phyloP scores from a whole-genome alignment of 306 rosid species.

The Comarum palustre region DNA sequence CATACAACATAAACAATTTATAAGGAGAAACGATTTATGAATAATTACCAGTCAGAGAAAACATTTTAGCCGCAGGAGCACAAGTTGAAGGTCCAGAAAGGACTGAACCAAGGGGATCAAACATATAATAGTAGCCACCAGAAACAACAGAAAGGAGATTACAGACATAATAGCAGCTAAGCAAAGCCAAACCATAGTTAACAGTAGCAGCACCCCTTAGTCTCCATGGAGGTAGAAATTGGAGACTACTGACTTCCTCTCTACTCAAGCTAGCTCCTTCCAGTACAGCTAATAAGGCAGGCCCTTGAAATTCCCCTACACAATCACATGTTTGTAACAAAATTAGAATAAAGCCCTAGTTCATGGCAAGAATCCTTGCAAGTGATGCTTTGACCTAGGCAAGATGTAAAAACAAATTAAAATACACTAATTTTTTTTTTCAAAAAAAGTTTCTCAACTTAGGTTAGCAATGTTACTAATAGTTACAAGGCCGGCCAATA shows the following conservation, averaged over 20 bases:
- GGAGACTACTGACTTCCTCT: constrained; percentile 87
- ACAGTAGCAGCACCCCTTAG: constrained; percentile 77
- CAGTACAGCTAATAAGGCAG: constrained; percentile 76
- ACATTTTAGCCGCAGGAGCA: constrained; percentile 79
- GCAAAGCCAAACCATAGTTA: constrained; percentile 85
- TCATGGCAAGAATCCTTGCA: neutral
- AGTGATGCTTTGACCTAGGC: neutral
- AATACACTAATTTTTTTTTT: neutral
- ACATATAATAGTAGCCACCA: constrained; percentile 84
- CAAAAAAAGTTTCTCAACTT: neutral
- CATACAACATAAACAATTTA: neutral
- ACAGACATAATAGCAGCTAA: constrained; percentile 74
- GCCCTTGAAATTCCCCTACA: constrained; percentile 95
- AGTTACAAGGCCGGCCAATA: constrained; percentile 4
- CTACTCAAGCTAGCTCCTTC: constrained; percentile 87
- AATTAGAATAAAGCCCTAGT: constrained; percentile 11
- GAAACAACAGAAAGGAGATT: constrained; percentile 77
- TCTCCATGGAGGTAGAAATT: constrained; percentile 95
- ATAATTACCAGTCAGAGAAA: constrained; percentile 69
- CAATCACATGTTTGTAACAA: constrained; percentile 29
- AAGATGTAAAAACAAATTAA: neutral
- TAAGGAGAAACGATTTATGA: neutral
- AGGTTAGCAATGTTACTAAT: neutral
- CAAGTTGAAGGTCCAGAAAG: constrained; percentile 63
- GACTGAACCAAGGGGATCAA: constrained; percentile 83